Conservation (phyloP, 2,329 filamentous ascomycete genomes). For the Fusarium decemcellulare region DNA sequence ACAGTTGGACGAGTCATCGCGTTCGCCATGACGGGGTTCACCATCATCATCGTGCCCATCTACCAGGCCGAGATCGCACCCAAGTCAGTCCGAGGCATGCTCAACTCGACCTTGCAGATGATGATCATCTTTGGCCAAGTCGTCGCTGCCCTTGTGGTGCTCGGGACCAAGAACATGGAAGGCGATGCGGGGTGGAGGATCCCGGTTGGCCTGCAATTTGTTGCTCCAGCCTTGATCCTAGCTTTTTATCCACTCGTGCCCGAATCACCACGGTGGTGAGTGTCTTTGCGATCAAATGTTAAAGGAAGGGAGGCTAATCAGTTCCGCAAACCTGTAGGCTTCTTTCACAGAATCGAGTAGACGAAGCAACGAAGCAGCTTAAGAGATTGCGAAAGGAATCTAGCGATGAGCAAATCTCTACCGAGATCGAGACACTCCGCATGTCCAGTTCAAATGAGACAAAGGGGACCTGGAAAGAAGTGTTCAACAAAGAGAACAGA, state of each 20-base stretch:
- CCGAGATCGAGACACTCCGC: constrained; percentile 40
- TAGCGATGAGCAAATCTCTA: constrained; percentile 42
- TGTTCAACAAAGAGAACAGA: constrained; percentile 9
- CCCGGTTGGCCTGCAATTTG: constrained; percentile 61
- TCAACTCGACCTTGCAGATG: constrained; percentile 47
- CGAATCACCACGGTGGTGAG: constrained; percentile 60
- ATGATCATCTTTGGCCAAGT: constrained; percentile 46
- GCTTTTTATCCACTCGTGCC: constrained; percentile 54
- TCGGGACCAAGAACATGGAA: constrained; percentile 41
- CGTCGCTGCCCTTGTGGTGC: constrained; percentile 45
- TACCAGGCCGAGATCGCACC: constrained; percentile 47
- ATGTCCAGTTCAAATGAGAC: neutral
- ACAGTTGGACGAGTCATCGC: constrained; percentile 49
- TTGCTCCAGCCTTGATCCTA: constrained; percentile 55
- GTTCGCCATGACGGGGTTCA: constrained; percentile 50
- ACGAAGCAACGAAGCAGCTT: constrained; percentile 52
- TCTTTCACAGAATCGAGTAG: constrained; percentile 51
- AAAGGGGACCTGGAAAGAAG: constrained; percentile 16
- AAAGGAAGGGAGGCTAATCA: too few species aligned
- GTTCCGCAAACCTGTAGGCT: constrained; percentile 30
- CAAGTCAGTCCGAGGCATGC: constrained; percentile 44
- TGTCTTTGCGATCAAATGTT: too few species aligned
- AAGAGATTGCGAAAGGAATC: constrained; percentile 48
- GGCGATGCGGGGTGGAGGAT: constrained; percentile 55
- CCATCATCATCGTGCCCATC: constrained; percentile 49